Evolutionary conservation across 768 basidiomycete genomes (phyloP).

Genomic region (Lanmaoa pseudosensibilis): DNA sequence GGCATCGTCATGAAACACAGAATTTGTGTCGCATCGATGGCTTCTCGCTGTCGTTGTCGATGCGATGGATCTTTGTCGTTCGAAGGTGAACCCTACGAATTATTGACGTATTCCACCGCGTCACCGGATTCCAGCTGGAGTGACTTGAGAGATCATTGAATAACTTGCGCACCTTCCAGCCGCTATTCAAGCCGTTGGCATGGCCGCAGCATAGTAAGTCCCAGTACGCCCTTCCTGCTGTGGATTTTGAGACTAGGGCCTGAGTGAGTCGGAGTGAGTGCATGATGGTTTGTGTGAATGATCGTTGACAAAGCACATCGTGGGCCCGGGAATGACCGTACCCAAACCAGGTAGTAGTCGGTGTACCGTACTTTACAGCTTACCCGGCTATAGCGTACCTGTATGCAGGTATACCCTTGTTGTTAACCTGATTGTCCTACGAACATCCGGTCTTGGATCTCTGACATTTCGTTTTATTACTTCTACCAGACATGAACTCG

Average conservation of each 20-base stretch:
- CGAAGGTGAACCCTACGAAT: constrained; percentile 2
- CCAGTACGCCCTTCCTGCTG: not conserved
- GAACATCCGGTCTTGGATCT: no score
- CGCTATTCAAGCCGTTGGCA: not conserved
- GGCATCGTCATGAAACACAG: not conserved
- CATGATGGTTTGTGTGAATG: no score
- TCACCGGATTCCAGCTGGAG: not conserved
- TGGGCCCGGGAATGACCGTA: no score
- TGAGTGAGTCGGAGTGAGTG: no score
- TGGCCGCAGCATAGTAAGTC: constrained; percentile 5
- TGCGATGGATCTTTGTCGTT: not conserved
- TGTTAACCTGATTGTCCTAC: no score
- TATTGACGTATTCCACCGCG: not conserved
- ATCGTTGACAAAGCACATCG: no score
- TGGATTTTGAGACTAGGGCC: not conserved
- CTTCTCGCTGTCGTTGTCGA: not conserved
- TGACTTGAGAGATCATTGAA: not conserved
- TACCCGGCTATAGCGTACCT: no score
- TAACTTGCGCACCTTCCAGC: not conserved
- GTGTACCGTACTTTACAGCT: no score
- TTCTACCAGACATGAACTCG: no score
- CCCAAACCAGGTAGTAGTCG: no score
- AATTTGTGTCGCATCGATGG: not conserved
- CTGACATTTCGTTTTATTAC: no score
- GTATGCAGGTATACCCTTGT: no score